phyloP scores from a whole-genome alignment of 2,329 filamentous ascomycete species.

The Westerdykella ornata region DNA sequence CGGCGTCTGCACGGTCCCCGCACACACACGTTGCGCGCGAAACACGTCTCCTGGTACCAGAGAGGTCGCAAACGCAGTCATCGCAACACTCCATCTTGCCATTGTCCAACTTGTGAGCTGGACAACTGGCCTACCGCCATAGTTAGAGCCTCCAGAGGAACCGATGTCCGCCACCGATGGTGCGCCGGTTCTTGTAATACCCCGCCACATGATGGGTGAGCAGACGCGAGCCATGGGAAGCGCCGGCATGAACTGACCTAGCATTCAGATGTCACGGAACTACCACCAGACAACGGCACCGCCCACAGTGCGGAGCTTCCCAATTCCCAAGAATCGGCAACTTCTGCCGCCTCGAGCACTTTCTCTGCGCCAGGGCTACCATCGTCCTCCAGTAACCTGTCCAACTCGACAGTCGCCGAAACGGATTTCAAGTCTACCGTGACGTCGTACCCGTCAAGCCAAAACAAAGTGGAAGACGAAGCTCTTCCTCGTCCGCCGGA shows the following conservation, averaged over 20 bases:
- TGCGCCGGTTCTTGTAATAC: not conserved
- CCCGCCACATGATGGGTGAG: not conserved
- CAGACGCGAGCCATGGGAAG: not conserved
- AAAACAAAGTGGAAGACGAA: conserved; percentile 41
- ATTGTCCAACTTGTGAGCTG: not conserved
- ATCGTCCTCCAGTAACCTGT: conserved; percentile 31
- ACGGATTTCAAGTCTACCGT: conserved; percentile 26
- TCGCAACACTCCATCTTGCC: not conserved
- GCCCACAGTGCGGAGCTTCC: conserved; percentile 8
- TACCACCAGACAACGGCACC: not conserved
- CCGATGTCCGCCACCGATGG: not conserved
- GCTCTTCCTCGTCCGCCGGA: conserved; percentile 40
- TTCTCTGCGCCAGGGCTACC: conserved; percentile 28
- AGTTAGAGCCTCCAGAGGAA: not conserved
- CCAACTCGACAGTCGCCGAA: conserved; percentile 24
- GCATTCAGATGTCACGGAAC: not conserved
- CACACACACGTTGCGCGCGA: not conserved
- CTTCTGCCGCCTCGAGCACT: conserved; percentile 30
- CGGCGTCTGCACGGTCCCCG: not conserved
- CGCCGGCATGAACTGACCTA: not conserved
- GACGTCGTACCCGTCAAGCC: conserved; percentile 12
- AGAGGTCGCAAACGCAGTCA: not conserved
- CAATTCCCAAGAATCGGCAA: conserved; percentile 30
- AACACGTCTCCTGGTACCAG: not conserved
- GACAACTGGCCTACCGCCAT: too few relatives aligned